phyloP scores from a whole-genome alignment of 139 green algal species.

The Pleodorina starrii region DNA sequence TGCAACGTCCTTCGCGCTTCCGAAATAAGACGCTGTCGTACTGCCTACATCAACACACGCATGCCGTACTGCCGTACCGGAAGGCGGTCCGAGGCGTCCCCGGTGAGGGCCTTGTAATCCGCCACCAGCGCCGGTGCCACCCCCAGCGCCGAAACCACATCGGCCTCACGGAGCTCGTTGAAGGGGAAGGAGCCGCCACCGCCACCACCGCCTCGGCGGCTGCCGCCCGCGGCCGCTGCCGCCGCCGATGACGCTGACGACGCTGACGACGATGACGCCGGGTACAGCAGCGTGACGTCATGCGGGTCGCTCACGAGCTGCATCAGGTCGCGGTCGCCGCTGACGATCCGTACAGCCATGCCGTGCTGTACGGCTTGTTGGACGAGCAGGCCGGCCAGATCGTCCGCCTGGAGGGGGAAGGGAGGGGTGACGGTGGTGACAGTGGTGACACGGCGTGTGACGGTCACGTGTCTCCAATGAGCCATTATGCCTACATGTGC shows the following conservation, averaged over 20 bases:
- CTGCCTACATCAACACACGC: too few relatives aligned
- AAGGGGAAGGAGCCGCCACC: background rate
- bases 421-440: too few relatives aligned
- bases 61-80: too few relatives aligned
- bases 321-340: constrained; percentile 39
- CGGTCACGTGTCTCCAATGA: too few relatives aligned
- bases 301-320: constrained; percentile 20
- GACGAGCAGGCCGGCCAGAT: constrained; percentile 16
- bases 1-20: too few relatives aligned
- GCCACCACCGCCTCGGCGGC: background rate
- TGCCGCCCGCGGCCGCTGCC: background rate
- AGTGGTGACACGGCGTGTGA: too few relatives aligned
- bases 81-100: constrained; percentile 25
- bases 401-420: constrained; percentile 45
- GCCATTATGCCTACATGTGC: too few relatives aligned
- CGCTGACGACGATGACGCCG: background rate
- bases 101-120: constrained; percentile 22
- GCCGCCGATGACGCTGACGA: background rate
- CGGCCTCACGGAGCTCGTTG: background rate
- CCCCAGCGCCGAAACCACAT: constrained; percentile 24
- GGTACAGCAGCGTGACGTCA: constrained; percentile 30
- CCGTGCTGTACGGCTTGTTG: constrained; percentile 13
- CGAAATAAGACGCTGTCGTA: too few relatives aligned
- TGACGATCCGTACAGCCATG: constrained; percentile 30
- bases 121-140: constrained; percentile 9